These are phyloP conservation scores for Penicillium hesseltinei DNA, from an alignment of 2,329 filamentous ascomycete species.

Conservation along the genomic window DNA sequence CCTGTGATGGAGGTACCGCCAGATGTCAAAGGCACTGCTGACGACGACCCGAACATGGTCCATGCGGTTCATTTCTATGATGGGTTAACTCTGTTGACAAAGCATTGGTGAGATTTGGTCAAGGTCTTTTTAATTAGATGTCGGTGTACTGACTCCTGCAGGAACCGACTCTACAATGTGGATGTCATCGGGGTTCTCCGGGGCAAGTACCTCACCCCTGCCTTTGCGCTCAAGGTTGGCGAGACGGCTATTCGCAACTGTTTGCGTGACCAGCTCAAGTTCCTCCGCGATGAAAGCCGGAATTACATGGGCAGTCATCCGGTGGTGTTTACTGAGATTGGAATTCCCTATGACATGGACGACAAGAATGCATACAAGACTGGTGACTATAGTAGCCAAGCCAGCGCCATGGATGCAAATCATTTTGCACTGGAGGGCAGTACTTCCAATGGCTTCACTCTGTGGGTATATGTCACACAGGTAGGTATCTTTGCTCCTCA, in stretches of 20 bases:
- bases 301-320: conserved; percentile 86
- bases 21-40: conserved; percentile 76
- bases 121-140: background rate
- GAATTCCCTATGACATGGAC: conserved; percentile 98
- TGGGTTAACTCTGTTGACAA: conserved; percentile 92
- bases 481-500: conserved; percentile 43
- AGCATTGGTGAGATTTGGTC: conserved; percentile 69
- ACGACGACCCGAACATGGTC: conserved; percentile 86
- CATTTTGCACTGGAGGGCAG: conserved; percentile 88
- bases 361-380: conserved; percentile 93
- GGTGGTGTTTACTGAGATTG: conserved; percentile 89
- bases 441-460: conserved; percentile 75
- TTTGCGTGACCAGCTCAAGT: conserved; percentile 80
- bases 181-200: conserved; percentile 90
- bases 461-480: conserved; percentile 81
- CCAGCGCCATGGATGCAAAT: conserved; percentile 90
- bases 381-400: conserved; percentile 91
- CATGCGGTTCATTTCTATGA: conserved; percentile 97
- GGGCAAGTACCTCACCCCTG: conserved; percentile 82
- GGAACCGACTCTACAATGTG: conserved; percentile 92
- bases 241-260: conserved; percentile 94
- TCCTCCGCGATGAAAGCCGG: conserved; percentile 80
- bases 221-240: conserved; percentile 88
- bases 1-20: conserved; percentile 91
- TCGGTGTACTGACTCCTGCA: conserved; percentile 27